These are phyloP conservation scores for Yamadazyma sp. DNA, from an alignment of 805 yeast species.

Conservation along the genomic window DNA sequence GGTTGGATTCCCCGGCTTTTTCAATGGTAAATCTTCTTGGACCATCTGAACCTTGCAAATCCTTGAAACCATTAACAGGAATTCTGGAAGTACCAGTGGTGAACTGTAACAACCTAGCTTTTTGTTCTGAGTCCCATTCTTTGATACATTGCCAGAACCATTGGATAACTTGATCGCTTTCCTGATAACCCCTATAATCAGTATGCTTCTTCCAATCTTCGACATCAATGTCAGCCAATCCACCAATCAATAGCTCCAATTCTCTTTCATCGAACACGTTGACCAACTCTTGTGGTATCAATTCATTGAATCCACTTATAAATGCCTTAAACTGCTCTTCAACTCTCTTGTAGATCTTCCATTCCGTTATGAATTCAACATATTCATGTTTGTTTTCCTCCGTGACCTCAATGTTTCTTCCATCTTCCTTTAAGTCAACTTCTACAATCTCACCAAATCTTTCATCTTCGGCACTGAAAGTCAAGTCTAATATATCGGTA, in stretches of 20 bases:
- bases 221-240: slow-evolving; percentile 95
- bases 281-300: slow-evolving; percentile 94
- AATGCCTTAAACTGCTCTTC: slow-evolving; percentile 96
- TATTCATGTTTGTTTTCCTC: slow-evolving; percentile 95
- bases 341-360: slow-evolving; percentile 91
- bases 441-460: slow-evolving; percentile 90
- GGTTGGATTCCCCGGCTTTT: slow-evolving; percentile 92
- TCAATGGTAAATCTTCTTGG: slow-evolving; percentile 99
- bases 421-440: slow-evolving; percentile 87
- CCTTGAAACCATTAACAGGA: slow-evolving; percentile 98
- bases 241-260: slow-evolving; percentile 93
- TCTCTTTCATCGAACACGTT: slow-evolving; percentile 98
- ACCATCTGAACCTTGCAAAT: slow-evolving; percentile 97
- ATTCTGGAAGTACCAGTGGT: slow-evolving; percentile 99
- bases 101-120: slow-evolving; percentile 91
- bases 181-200: slow-evolving; percentile 97
- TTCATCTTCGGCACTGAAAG: slow-evolving; percentile 89
- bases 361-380: slow-evolving; percentile 91
- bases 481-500: slow-evolving; percentile 74
- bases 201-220: slow-evolving; percentile 99
- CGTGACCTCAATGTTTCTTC: slow-evolving; percentile 85
- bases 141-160: slow-evolving; percentile 98
- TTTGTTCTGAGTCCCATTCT: slow-evolving; percentile 95
- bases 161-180: slow-evolving; percentile 91
- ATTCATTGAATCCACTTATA: slow-evolving; percentile 94